phyloP scores from a whole-genome alignment of 305 asterid species.

The Solanum chacoense region DNA sequence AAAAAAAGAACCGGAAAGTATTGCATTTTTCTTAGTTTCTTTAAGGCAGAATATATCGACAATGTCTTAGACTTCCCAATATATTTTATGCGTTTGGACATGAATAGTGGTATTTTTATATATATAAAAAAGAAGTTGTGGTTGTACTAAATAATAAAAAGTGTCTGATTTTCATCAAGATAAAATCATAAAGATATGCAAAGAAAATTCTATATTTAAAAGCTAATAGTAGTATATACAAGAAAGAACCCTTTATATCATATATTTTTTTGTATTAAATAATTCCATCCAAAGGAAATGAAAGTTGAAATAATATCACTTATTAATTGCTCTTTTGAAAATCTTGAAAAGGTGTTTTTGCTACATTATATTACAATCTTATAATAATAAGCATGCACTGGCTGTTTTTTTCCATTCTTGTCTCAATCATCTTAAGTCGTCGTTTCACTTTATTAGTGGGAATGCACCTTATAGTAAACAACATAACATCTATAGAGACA shows the following conservation, averaged over 20 bases:
- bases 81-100: neutral
- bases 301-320: neutral
- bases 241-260: neutral
- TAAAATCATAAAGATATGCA: neutral
- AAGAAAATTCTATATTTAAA: neutral
- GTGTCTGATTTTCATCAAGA: neutral
- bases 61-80: neutral
- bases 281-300: neutral
- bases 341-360: neutral
- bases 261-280: neutral
- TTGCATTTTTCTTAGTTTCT: neutral
- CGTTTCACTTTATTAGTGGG: neutral
- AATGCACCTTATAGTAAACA: neutral
- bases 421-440: neutral
- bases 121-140: neutral
- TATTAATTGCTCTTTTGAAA: neutral
- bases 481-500: neutral
- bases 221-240: neutral
- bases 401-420: neutral
- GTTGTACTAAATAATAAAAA: neutral
- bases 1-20: too few species aligned
- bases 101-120: too few species aligned
- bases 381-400: neutral
- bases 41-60: neutral
- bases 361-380: neutral